Conservation (phyloP, 805 yeast genomes). For the Saccharomycopsis malanga region DNA sequence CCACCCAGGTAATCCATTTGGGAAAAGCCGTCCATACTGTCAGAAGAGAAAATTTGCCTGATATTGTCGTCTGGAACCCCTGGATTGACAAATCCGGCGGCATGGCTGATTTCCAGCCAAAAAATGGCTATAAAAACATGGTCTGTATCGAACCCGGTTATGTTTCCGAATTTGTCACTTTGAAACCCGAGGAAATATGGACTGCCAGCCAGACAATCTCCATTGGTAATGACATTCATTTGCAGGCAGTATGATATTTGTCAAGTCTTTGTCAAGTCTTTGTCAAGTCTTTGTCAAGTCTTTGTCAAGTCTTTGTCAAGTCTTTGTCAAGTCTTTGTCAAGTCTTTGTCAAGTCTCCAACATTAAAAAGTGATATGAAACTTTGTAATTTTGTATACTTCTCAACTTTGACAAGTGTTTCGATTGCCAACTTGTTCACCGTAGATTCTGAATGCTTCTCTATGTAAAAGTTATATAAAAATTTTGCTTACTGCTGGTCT, state of each 20-base stretch:
- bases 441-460: too few relatives aligned
- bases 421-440: too few relatives aligned
- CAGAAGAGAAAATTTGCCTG: constrained; percentile 53
- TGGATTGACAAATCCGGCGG: constrained; percentile 79
- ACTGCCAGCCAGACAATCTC: constrained; percentile 52
- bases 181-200: constrained; percentile 75
- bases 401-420: too few relatives aligned
- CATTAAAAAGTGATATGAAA: too few relatives aligned
- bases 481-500: too few relatives aligned
- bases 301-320: too few relatives aligned
- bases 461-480: too few relatives aligned
- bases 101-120: constrained; percentile 87
- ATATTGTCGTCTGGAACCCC: constrained; percentile 94
- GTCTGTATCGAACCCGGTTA: constrained; percentile 93
- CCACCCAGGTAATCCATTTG: constrained; percentile 59
- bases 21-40: constrained; percentile 69
- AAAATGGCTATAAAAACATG: constrained; percentile 77
- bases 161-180: constrained; percentile 58
- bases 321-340: too few relatives aligned
- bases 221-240: constrained; percentile 52
- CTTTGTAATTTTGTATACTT: too few relatives aligned
- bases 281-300: too few relatives aligned
- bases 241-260: constrained; percentile 39
- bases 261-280: too few relatives aligned
- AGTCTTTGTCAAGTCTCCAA: too few relatives aligned